Evolutionary conservation across 2,329 filamentous ascomycete genomes (phyloP).

Genomic region (Aspergillus quadricinctus): DNA sequence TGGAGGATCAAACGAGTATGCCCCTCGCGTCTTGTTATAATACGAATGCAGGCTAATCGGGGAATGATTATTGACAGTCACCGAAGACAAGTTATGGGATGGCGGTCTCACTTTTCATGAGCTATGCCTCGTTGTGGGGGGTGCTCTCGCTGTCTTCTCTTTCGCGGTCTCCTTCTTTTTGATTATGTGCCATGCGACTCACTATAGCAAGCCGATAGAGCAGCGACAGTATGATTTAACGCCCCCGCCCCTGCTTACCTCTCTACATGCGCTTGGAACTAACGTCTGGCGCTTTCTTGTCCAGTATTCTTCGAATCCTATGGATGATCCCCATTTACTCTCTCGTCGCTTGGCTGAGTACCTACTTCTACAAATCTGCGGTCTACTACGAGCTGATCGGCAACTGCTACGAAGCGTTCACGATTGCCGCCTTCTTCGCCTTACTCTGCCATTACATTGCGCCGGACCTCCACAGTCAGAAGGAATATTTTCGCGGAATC

Average conservation of each 20-base stretch:
- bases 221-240: slow-evolving; percentile 51
- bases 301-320: slow-evolving; percentile 77
- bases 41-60: slow-evolving; percentile 7
- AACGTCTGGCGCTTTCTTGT: not conserved
- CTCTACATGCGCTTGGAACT: not conserved
- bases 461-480: slow-evolving; percentile 72
- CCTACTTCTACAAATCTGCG: slow-evolving; percentile 69
- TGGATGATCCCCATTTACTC: slow-evolving; percentile 84
- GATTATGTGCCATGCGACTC: slow-evolving; percentile 55
- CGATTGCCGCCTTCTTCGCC: slow-evolving; percentile 81
- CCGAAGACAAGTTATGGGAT: slow-evolving; percentile 50
- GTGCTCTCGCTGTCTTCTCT: slow-evolving; percentile 50
- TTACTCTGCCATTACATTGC: slow-evolving; percentile 77
- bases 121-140: slow-evolving; percentile 52
- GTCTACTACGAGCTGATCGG: slow-evolving; percentile 78
- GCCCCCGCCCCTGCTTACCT: not conserved
- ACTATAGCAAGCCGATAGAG: slow-evolving; percentile 57
- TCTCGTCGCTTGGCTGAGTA: slow-evolving; percentile 67
- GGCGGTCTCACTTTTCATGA: slow-evolving; percentile 53
- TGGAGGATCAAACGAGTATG: slow-evolving; percentile 44
- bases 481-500: slow-evolving; percentile 71
- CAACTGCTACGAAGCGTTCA: slow-evolving; percentile 86
- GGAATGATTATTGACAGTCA: slow-evolving; percentile 27
- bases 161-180: slow-evolving; percentile 50
- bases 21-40: not conserved